phyloP scores from a whole-genome alignment of 805 yeast species.

The Wickerhamomyces tratensis region DNA sequence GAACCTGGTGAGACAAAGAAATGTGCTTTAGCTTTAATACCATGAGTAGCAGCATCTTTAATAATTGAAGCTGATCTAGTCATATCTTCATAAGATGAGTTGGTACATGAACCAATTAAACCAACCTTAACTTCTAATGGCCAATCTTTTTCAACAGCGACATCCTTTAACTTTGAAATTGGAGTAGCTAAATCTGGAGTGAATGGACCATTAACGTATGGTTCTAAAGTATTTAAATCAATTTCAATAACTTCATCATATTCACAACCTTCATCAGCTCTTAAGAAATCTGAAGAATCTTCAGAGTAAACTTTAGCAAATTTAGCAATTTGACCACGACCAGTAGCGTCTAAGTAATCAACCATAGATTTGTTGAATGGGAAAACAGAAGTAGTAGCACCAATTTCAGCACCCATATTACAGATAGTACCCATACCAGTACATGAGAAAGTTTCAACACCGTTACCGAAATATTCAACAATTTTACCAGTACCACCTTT shows the following conservation, averaged over 20 bases:
- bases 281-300: constrained; percentile 51
- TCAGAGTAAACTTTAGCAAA: constrained; percentile 61
- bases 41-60: constrained; percentile 82
- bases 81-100: constrained; percentile 98
- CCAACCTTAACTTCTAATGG: constrained; percentile 90
- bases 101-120: constrained; percentile 96
- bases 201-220: constrained; percentile 96
- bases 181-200: constrained; percentile 98
- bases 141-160: constrained; percentile 82
- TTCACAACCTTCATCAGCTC: constrained; percentile 88
- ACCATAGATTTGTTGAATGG: constrained; percentile 90
- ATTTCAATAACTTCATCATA: constrained; percentile 91
- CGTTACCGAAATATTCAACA: constrained; percentile 94
- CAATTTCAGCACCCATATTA: constrained; percentile 99
- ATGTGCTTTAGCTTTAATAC: constrained; percentile 84
- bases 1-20: constrained; percentile 97
- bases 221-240: constrained; percentile 83
- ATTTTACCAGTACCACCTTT: constrained; percentile 98
- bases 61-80: constrained; percentile 91
- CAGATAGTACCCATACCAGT: constrained; percentile 99
- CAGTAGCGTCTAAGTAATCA: constrained; percentile 80
- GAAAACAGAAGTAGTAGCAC: constrained; percentile 97
- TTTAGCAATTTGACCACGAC: constrained; percentile 76
- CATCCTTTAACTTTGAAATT: constrained; percentile 75
- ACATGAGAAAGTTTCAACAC: constrained; percentile 85